Percentiles rank a stretch among this genome's conserved stretches.
Evolutionary conservation across 2,329 filamentous ascomycete species (phyloP).

Genomic region (Botrytis aclada): DNA sequence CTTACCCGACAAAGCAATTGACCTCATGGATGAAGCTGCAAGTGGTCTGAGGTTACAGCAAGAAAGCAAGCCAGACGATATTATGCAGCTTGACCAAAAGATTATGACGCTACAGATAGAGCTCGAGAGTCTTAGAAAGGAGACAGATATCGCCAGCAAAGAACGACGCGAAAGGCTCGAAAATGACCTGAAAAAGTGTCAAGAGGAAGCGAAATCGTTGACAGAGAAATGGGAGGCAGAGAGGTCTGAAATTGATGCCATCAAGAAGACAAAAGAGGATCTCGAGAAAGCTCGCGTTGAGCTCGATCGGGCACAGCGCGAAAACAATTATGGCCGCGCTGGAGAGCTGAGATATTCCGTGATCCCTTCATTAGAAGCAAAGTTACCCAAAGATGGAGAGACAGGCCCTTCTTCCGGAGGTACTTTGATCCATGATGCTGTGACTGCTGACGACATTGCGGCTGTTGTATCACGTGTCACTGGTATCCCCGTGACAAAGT

Average conservation of each 20-base stretch:
- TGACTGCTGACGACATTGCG: conserved; percentile 94
- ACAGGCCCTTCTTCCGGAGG: conserved; percentile 38
- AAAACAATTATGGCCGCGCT: conserved; percentile 86
- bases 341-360: conserved; percentile 85
- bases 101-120: conserved; percentile 99
- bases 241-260: conserved; percentile 75
- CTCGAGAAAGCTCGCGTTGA: conserved; percentile 82
- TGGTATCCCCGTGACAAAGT: conserved; percentile 76
- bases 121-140: conserved; percentile 88
- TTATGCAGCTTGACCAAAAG: conserved; percentile 86
- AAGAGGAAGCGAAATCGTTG: conserved; percentile 71
- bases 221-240: conserved; percentile 90
- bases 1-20: conserved; percentile 94
- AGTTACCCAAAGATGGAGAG: conserved; percentile 71
- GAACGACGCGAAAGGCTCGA: conserved; percentile 87
- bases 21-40: conserved; percentile 92
- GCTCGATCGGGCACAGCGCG: conserved; percentile 76
- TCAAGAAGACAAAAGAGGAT: conserved; percentile 86
- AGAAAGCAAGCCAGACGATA: conserved; percentile 94
- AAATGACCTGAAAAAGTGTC: conserved; percentile 68
- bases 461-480: conserved; percentile 87
- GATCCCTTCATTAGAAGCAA: conserved; percentile 77
- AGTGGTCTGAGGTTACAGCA: conserved; percentile 88
- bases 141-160: conserved; percentile 83
- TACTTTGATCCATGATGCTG: conserved; percentile 82